A percentile compares a stretch with the other conserved stretches of the same genome.
These are phyloP conservation scores for Metrosideros polymorpha DNA, from an alignment of 441 rosid genomes.

Conservation along the genomic window DNA sequence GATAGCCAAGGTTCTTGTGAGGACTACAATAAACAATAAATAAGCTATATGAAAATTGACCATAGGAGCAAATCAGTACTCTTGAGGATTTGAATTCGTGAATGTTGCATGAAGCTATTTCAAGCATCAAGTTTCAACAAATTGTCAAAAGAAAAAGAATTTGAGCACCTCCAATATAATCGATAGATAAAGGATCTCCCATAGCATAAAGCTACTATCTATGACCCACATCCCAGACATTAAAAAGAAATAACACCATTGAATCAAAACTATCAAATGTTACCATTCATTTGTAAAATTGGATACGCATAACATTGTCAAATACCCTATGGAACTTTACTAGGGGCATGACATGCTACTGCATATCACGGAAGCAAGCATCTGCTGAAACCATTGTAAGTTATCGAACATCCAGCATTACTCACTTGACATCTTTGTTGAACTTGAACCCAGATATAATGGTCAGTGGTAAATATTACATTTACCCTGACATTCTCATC, in stretches of 20 bases:
- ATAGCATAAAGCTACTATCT: not conserved
- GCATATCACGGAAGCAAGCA: not conserved
- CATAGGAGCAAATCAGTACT: not conserved
- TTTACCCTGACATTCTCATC: not conserved
- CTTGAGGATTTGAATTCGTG: not conserved
- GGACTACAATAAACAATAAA: not conserved
- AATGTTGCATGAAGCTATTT: not conserved
- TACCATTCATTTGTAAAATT: not conserved
- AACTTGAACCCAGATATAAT: not conserved
- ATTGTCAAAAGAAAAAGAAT: not conserved
- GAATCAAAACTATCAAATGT: not conserved
- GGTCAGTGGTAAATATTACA: not conserved
- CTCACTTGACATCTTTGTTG: not conserved
- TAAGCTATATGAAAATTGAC: not conserved
- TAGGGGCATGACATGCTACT: not conserved
- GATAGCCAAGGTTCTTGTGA: not conserved
- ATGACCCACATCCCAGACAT: not conserved
- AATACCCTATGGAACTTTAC: not conserved
- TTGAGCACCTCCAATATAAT: not conserved
- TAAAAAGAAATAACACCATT: not conserved
- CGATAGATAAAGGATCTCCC: not conserved
- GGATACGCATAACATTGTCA: not conserved
- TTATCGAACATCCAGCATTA: not conserved
- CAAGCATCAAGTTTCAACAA: not conserved
- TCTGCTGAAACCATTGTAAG: not conserved